Evolutionary conservation across 2,329 filamentous ascomycete species (phyloP).

Genomic region (Aureobasidium mangrovei): DNA sequence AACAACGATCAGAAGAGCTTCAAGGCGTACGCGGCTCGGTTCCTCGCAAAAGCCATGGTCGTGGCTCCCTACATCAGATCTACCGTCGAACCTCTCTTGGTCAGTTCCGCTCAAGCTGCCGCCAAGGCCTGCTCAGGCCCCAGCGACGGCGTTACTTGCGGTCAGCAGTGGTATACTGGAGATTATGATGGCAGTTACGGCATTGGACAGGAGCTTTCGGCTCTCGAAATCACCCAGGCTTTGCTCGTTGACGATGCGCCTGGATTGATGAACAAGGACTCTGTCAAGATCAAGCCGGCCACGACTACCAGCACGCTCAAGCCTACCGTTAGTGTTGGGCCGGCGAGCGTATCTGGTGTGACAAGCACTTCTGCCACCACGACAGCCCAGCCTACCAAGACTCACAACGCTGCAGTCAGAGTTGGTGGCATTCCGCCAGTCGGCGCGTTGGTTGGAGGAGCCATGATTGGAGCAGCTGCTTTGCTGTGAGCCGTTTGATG

Average conservation of each 20-base stretch:
- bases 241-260: conserved; percentile 25
- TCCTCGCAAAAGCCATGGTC: conserved; percentile 41
- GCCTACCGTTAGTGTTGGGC: conserved; percentile 3
- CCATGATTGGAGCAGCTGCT: background rate
- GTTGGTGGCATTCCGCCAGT: background rate
- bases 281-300: conserved; percentile 8
- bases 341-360: conserved; percentile 3
- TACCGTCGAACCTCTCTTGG: conserved; percentile 31
- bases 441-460: background rate
- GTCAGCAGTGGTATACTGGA: conserved; percentile 37
- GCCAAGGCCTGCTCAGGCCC: conserved; percentile 37
- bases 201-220: conserved; percentile 37
- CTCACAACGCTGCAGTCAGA: background rate
- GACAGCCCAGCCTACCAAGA: background rate
- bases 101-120: conserved; percentile 34
- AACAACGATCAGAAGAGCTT: conserved; percentile 65
- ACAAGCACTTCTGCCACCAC: background rate
- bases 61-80: conserved; percentile 35
- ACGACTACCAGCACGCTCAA: background rate
- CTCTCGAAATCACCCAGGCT: conserved; percentile 37
- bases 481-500: background rate
- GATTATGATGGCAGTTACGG: conserved; percentile 34
- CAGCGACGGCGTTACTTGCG: conserved; percentile 33
- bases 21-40: conserved; percentile 67
- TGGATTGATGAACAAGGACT: background rate